Base-by-base conservation (phyloP, 495 filamentous ascomycete species). In the Daldinia childiae region DNA sequence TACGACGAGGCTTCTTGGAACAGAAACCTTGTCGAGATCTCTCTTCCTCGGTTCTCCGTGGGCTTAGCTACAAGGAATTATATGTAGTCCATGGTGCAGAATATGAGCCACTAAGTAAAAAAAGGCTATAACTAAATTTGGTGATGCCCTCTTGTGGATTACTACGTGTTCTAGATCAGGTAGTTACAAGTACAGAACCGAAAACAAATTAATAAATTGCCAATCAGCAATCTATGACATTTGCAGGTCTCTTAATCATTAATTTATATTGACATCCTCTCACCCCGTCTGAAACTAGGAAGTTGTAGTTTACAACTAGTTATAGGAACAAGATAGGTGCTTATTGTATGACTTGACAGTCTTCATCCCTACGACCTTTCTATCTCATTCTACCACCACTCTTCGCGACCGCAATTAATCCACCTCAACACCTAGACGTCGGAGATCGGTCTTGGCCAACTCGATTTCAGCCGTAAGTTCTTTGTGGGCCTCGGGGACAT, bases 401-500 rank as follows among this genome's bases (percentile, higher is more conserved):
- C n/a, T 39, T 24, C 39, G 2, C 29, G 19, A 43, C 17, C 41
- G 30, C 7, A 52, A 43, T 64, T 43, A 90, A 76, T 92, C 91
- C 27, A 93, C 90, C 80, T 90, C 88, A 21, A 93, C 90, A 4
- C 91, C 91, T 81, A 90, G 88, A 11, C 82, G 80, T 67, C 85
- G 81, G 77, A 93, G 79, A 59, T 93, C 91, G 61, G 76, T 80
- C 82, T 89, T 87, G 51, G 91, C 91, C 74, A 87, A 52, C 73
- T 92, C 84, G 76, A 93, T 93, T 84, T 93, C 88, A 78, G 85
- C 89, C 85, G 97, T 92, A 70, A 99, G 82, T 81, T 97, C 95
- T 72, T 89, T 86, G 79, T 98, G 91, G 64, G 95, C 95, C 69
- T 92, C 89, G 58, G 96, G 95, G 12, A 95, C 93, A 82, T 98